Base-by-base conservation (phyloP, 2,329 filamentous ascomycete genomes). In the Fusarium caatingaense region DNA sequence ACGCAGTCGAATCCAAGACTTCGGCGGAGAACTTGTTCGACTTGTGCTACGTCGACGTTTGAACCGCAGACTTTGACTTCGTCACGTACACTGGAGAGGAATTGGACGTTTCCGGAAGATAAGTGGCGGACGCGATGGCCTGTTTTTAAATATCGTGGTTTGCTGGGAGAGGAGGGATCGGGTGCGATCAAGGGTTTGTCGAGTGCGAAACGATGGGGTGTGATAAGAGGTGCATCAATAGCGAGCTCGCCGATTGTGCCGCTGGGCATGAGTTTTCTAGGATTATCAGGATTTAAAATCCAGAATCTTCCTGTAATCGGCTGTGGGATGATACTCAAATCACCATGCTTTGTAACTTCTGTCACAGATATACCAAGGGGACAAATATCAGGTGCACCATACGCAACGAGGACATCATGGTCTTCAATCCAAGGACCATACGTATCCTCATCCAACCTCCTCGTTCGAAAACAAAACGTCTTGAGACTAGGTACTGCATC, bases 201-300 rank as follows among this genome's bases (percentile, higher is more conserved):
- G 0, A 75, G 72, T 1, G 76, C 60, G 45, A 82, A 80, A 7
- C 77, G 77, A 63, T 82, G 80, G 4, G 78, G 78, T 1, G 78
- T 79, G 15, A 79, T 58, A 6, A 75, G 56, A 2, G 78, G 78
- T 0, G 88, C 87, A 69, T 90, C 87, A 34, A 91, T 85, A 6
- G 89, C 82, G 4, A 30, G 28, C 28, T 30, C 28, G 28, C 28
- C 28, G 28, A 13, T 30, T 30, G 28, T 30, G 28, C 28, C 28
- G 28, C 28, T 30, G 12, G 28, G 28, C 78, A 86, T 82, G 40
- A 86, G 80, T 34, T 81, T 83, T 65, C 82, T 82, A 30, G 81
- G 80, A 56, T 88, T 83, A 6, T 87, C 82, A 0, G 83, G 82
- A 50, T 85, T 85, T n/a, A 87, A 83, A 16, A 88, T 81, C 81